phyloP scores from a whole-genome alignment of 2,329 filamentous ascomycete genomes.

The Xylaria sp. region DNA sequence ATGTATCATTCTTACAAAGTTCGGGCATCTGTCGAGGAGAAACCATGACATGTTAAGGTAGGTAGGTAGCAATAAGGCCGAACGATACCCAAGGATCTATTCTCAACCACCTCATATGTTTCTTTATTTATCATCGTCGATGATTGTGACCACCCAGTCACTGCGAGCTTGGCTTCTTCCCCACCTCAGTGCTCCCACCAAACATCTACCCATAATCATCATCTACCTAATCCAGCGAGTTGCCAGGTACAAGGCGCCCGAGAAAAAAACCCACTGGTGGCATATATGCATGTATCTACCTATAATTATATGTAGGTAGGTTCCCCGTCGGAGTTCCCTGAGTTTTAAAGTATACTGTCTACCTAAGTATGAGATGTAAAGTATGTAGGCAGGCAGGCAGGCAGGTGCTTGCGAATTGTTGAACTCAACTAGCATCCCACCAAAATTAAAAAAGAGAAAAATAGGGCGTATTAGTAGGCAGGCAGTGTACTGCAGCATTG shows the following conservation, averaged over 20 bases:
- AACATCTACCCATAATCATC: not conserved
- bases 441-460: conserved; percentile 1
- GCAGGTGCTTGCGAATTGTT: too few species aligned
- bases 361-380: not conserved
- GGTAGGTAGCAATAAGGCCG: conserved; percentile 8
- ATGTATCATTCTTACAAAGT: not conserved
- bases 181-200: conserved; percentile 21
- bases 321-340: conserved; percentile 6
- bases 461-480: not conserved
- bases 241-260: not conserved
- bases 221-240: not conserved
- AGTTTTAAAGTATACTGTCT: not conserved
- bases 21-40: not conserved
- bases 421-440: conserved; percentile 12
- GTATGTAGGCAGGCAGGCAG: not conserved
- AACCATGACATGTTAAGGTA: not conserved
- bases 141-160: not conserved
- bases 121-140: conserved; percentile 7
- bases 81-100: conserved; percentile 3
- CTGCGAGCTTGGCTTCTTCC: not conserved
- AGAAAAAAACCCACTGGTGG: not conserved
- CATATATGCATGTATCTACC: not conserved
- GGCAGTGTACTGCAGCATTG: not conserved
- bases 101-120: conserved; percentile 1
- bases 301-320: not conserved